These are phyloP conservation scores for Amanita muscaria DNA, from an alignment of 768 basidiomycete genomes.

Conservation along the genomic window DNA sequence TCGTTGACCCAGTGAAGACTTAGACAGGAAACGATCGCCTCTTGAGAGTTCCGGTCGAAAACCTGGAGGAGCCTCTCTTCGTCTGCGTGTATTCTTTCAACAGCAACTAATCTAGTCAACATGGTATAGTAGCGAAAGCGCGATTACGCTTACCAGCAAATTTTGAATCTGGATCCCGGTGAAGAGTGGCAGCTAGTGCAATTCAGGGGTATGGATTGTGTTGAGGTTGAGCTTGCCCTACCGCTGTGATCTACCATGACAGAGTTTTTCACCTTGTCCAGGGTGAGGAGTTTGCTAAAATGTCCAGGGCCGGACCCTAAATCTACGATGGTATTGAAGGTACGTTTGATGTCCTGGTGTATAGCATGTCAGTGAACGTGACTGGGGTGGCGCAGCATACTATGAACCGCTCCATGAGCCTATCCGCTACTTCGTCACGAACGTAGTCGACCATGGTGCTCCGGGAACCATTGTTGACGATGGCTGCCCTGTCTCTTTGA, in stretches of 20 bases:
- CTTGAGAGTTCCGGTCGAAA: slow-evolving; percentile 69
- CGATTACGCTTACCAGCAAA: slow-evolving; percentile 61
- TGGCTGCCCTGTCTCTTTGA: slow-evolving; percentile 71
- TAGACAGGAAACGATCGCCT: slow-evolving; percentile 86
- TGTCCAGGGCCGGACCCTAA: slow-evolving; percentile 89
- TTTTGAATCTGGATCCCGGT: slow-evolving; percentile 68
- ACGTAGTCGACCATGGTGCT: slow-evolving; percentile 88
- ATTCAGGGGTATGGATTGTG: background rate
- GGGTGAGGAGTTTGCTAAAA: slow-evolving; percentile 75
- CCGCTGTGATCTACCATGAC: slow-evolving; percentile 85
- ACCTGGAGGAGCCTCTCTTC: slow-evolving; percentile 71
- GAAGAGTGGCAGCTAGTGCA: slow-evolving; percentile 50
- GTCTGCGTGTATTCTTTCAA: slow-evolving; percentile 72
- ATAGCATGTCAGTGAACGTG: slow-evolving; percentile 3
- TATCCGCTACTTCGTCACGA: slow-evolving; percentile 81
- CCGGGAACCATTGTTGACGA: slow-evolving; percentile 41
- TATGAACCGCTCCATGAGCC: slow-evolving; percentile 83
- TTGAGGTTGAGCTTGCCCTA: slow-evolving; percentile 24
- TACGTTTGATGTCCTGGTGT: slow-evolving; percentile 80
- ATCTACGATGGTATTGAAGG: slow-evolving; percentile 74
- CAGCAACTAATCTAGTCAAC: slow-evolving; percentile 44
- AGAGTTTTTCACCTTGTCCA: slow-evolving; percentile 56
- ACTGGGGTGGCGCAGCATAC: slow-evolving; percentile 35
- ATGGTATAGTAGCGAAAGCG: background rate
- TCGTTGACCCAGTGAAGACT: slow-evolving; percentile 98